Conservation (phyloP, 495 filamentous ascomycete genomes). For the Aspergillus ellipticus region DNA sequence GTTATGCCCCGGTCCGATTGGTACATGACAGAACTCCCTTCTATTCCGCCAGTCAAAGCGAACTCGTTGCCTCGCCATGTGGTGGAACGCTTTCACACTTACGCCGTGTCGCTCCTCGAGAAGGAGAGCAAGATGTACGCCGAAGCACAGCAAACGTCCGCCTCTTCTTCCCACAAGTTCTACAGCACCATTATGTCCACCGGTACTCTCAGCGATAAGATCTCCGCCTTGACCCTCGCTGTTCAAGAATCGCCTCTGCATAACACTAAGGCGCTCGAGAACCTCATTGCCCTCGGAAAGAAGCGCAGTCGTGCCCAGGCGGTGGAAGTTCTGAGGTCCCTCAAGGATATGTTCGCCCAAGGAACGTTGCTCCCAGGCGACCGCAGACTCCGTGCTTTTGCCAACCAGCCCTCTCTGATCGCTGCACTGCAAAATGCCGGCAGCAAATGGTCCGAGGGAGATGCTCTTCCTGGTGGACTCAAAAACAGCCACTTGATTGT, state of each 20-base stretch:
- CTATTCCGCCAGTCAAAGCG: conserved; percentile 48
- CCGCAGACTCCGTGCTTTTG: conserved; percentile 74
- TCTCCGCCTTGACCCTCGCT: conserved; percentile 87
- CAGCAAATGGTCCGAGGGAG: conserved; percentile 59
- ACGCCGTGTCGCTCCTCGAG: conserved; percentile 71
- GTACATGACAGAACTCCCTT: conserved; percentile 65
- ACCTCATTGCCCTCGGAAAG: conserved; percentile 68
- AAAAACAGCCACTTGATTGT: conserved; percentile 71
- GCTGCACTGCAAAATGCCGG: conserved; percentile 56
- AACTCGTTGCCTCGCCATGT: conserved; percentile 51
- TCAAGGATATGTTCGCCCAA: conserved; percentile 90
- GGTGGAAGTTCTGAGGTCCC: conserved; percentile 80
- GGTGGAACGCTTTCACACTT: conserved; percentile 67
- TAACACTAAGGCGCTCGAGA: conserved; percentile 83
- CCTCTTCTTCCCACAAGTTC: conserved; percentile 86
- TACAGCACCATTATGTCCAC: conserved; percentile 94
- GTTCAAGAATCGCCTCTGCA: conserved; percentile 95
- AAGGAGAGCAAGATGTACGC: conserved; percentile 65
- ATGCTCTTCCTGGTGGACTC: conserved; percentile 65
- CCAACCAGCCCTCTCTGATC: conserved; percentile 73
- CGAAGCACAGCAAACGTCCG: conserved; percentile 44
- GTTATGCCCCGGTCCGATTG: conserved; percentile 81
- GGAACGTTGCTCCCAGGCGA: conserved; percentile 80
- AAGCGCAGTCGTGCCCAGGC: conserved; percentile 94
- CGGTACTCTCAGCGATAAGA: conserved; percentile 93